These are phyloP conservation scores for Zopfia rhizophila DNA, from an alignment of 2,329 filamentous ascomycete species.

Conservation along the genomic window DNA sequence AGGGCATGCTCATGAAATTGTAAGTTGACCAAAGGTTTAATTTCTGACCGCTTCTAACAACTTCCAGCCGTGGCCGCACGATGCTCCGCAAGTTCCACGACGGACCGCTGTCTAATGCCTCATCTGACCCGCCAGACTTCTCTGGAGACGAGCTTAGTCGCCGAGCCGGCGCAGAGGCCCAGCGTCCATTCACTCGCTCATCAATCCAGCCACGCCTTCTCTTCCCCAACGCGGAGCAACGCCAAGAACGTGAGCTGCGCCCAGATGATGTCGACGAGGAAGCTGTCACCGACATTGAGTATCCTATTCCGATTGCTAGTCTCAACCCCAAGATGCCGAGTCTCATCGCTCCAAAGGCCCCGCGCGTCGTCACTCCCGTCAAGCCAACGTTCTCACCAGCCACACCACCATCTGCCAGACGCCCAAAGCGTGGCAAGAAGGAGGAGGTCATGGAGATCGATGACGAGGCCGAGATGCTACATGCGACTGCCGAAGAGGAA, in stretches of 20 bases:
- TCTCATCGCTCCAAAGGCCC: slow-evolving; percentile 35
- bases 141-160: slow-evolving; percentile 54
- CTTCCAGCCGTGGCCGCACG: slow-evolving; percentile 78
- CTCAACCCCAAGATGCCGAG: slow-evolving; percentile 6
- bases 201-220: slow-evolving; percentile 77
- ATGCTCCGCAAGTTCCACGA: slow-evolving; percentile 75
- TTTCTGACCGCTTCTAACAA: slow-evolving; percentile 6
- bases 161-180: slow-evolving; percentile 50
- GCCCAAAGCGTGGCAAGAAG: slow-evolving; percentile 47
- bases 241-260: slow-evolving; percentile 53
- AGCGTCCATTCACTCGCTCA: slow-evolving; percentile 71
- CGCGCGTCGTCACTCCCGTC: slow-evolving; percentile 29
- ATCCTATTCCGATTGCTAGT: slow-evolving; percentile 22
- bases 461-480: slow-evolving; percentile 35
- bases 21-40: slow-evolving; percentile 61
- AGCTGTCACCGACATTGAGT: slow-evolving; percentile 64
- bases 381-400: slow-evolving; percentile 9
- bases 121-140: slow-evolving; percentile 39
- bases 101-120: slow-evolving; percentile 45
- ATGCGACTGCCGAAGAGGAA: slow-evolving; percentile 2
- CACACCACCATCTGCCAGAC: slow-evolving; percentile 40
- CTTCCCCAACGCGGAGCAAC: slow-evolving; percentile 67
- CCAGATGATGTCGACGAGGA: slow-evolving; percentile 67
- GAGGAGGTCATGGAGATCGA: slow-evolving; percentile 4
- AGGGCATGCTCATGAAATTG: slow-evolving; percentile 82